Evolutionary conservation across 306 rosid species (phyloP).

Genomic region (Corylus americana): DNA sequence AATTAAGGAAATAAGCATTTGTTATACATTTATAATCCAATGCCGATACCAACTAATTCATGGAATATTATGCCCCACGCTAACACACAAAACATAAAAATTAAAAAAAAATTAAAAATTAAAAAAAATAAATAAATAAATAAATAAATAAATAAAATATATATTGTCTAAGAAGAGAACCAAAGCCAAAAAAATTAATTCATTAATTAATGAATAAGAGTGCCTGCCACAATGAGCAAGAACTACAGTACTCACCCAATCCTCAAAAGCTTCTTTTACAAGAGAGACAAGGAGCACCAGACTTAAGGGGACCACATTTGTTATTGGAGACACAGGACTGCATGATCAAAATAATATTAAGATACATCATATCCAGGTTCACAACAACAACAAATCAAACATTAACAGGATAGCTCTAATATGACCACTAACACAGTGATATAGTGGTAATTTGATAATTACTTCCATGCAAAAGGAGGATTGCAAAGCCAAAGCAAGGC

Average conservation of each 20-base stretch:
- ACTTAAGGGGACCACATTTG: conserved; percentile 84
- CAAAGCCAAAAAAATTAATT: not conserved
- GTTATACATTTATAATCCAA: not conserved
- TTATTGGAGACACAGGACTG: conserved; percentile 90
- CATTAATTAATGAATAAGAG: conserved; percentile 11
- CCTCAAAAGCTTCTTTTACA: conserved; percentile 91
- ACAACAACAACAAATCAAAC: not conserved
- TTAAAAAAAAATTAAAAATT: no score
- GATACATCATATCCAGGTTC: conserved; percentile 19
- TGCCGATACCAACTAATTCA: not conserved
- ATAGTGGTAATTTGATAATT: conserved; percentile 7
- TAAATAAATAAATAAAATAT: no score
- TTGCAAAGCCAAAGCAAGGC: not conserved
- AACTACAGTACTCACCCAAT: conserved; percentile 68
- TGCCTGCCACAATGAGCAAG: conserved; percentile 18
- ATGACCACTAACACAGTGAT: conserved; percentile 16
- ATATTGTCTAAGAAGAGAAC: not conserved
- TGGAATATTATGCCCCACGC: conserved; percentile 14
- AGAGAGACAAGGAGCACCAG: conserved; percentile 91
- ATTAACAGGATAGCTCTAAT: conserved; percentile 10
- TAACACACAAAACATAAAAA: not conserved
- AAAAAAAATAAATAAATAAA: no score
- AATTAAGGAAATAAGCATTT: conserved; percentile 2
- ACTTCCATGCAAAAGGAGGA: not conserved
- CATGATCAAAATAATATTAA: conserved; percentile 43